Base-by-base conservation (phyloP, 148 eudicot species). In the Vaccinium vitisidaea region DNA sequence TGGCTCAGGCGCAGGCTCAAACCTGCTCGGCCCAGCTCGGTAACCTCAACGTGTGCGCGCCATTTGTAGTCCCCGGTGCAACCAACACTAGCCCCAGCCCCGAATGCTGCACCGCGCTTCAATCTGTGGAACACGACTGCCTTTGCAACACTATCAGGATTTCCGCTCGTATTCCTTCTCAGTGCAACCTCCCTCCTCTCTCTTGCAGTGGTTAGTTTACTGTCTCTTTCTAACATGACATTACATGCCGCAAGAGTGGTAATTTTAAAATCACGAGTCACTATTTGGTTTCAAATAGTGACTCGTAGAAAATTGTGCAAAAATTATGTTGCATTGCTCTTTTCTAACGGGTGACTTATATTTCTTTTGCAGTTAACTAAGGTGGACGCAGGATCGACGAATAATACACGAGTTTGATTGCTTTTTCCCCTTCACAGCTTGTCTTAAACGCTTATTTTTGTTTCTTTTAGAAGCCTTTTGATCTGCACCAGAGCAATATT, bases 31-130 rank as follows among this genome's bases (percentile, higher is more conserved):
- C 82, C 43, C 82, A 90, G 82, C 89, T 96, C 0, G 48, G 90
- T 8, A 88, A 79, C 65, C 87, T 96, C 27, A 92, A 90, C 49
- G 88, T 84, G 54, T 96, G 99, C 32, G 89, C 97, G 4, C 95
- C 95, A 0, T 96, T 85, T 58, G 95, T 94, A 73, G 63, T 94
- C 23, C 95, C 98, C 0, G 97, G 97, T 2, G 70, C 87, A 1
- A 4, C 87, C n/a, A 77, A 82, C 49, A 9, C 85, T 21, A 77
- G 2, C 82, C 99, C 99, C 0, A 95, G 88, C 87, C 0, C 88
- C 4, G 96, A 90, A 0, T 95, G 99, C 83, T 97, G 99, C 85
- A 83, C 82, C 1, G 98, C 98, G 0, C 95, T 97, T 32, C 91
- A 90, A 69, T 77, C 89, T 0, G 86, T 95, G 8, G 89, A 91